A percentile compares a stretch with the other conserved stretches of the same genome.
These are phyloP conservation scores for Clonostachys byssicola DNA, from an alignment of 2,329 filamentous ascomycete genomes.

Conservation along the genomic window DNA sequence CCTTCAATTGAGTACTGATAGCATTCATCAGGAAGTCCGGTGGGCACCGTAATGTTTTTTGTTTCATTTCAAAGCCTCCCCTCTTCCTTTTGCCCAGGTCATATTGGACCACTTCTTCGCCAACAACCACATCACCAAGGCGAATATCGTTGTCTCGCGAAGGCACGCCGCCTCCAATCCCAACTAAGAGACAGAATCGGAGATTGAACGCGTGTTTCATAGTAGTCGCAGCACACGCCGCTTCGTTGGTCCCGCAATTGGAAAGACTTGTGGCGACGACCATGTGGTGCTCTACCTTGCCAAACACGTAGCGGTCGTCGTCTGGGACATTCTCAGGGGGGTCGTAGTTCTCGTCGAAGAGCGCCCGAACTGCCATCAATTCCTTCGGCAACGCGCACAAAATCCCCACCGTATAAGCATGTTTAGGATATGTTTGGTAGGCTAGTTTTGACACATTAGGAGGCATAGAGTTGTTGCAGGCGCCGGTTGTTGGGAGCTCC, in stretches of 20 bases:
- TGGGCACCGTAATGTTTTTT: neutral
- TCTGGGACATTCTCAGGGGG: constrained; percentile 8
- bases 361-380: neutral
- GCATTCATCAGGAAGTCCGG: neutral
- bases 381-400: neutral
- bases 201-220: constrained; percentile 21
- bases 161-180: constrained; percentile 24
- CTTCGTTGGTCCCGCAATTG: constrained; percentile 8
- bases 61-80: neutral
- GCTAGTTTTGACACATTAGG: neutral
- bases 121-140: constrained; percentile 7
- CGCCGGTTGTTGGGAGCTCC: neutral
- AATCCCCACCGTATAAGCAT: neutral
- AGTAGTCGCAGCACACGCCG: constrained; percentile 12
- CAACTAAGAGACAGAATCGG: constrained; percentile 21
- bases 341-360: neutral
- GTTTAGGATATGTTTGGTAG: neutral
- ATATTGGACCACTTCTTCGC: constrained; percentile 9
- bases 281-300: constrained; percentile 22
- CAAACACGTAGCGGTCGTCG: constrained; percentile 19
- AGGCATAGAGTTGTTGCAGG: neutral
- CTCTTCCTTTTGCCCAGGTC: constrained; percentile 8
- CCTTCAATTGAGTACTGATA: neutral
- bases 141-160: constrained; percentile 12
- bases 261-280: constrained; percentile 22